Evolutionary conservation across 768 basidiomycete species (phyloP).

Genomic region (Xerocomus brunneocitrinus): DNA sequence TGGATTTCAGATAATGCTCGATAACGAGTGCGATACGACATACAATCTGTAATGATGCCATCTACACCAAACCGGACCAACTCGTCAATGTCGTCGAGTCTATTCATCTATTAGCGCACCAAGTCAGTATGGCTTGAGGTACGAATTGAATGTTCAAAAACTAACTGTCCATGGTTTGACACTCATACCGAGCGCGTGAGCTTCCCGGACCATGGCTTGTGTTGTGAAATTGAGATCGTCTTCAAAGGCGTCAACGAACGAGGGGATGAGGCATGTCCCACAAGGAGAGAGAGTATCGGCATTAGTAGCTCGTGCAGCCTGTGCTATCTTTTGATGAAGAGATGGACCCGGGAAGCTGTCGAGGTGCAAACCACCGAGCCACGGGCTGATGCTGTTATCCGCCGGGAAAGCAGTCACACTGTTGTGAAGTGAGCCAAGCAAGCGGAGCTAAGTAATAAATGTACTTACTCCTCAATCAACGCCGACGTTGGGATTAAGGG

Average conservation of each 20-base stretch:
- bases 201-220: slow-evolving; percentile 59
- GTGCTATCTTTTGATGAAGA: slow-evolving; percentile 53
- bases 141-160: slow-evolving; percentile 1
- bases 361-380: slow-evolving; percentile 66
- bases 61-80: slow-evolving; percentile 60
- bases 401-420: slow-evolving; percentile 40
- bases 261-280: slow-evolving; percentile 39
- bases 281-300: slow-evolving; percentile 65
- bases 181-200: slow-evolving; percentile 56
- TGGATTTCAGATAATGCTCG: neutral
- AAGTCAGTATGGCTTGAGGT: neutral
- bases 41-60: slow-evolving; percentile 75
- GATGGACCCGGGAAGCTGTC: slow-evolving; percentile 61
- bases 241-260: slow-evolving; percentile 37
- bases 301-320: slow-evolving; percentile 61
- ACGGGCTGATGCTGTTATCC: slow-evolving; percentile 49
- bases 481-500: slow-evolving; percentile 56
- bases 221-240: slow-evolving; percentile 58
- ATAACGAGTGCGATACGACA: slow-evolving; percentile 4
- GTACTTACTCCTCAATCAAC: slow-evolving; percentile 56
- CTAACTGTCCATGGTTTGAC: slow-evolving; percentile 76
- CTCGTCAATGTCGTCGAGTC: slow-evolving; percentile 56
- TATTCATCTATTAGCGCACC: slow-evolving; percentile 46
- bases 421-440: neutral
- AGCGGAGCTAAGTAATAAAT: neutral